phyloP scores from a whole-genome alignment of 805 yeast species.

The Candida sanyiensis region DNA sequence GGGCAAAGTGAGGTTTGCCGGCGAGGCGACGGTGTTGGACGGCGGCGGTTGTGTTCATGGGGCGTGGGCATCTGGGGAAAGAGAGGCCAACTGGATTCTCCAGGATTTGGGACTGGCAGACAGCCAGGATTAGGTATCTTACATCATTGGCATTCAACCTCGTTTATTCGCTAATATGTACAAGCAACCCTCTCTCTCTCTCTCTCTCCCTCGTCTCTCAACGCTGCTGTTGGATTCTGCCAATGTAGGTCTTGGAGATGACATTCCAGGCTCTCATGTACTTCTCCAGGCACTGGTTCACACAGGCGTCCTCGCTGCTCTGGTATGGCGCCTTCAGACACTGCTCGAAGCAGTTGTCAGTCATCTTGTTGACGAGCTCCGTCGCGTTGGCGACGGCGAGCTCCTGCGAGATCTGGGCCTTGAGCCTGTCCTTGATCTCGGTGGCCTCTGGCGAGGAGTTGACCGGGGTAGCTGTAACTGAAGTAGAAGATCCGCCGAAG shows the following conservation, averaged over 20 bases:
- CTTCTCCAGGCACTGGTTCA: conserved; percentile 74
- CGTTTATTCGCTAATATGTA: too few species aligned
- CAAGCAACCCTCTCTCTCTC: conserved; percentile 1
- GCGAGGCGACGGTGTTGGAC: conserved; percentile 81
- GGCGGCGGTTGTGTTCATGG: conserved; percentile 94
- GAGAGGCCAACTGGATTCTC: conserved; percentile 45
- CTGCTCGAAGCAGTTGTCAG: conserved; percentile 80
- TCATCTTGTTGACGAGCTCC: conserved; percentile 75
- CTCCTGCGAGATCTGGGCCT: conserved; percentile 70
- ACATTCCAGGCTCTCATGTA: conserved; percentile 90
- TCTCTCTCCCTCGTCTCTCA: conserved; percentile 22
- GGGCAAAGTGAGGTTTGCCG: conserved; percentile 71
- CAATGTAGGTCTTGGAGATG: conserved; percentile 68
- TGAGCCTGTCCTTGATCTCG: conserved; percentile 55
- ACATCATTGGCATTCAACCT: too few species aligned
- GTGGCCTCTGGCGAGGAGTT: conserved; percentile 19
- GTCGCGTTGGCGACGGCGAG: conserved; percentile 90
- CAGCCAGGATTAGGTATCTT: too few species aligned
- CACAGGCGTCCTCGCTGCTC: conserved; percentile 56
- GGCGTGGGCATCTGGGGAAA: conserved; percentile 70
- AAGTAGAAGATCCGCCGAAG: conserved; percentile 27
- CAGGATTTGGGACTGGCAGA: too few species aligned
- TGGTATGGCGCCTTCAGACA: conserved; percentile 64
- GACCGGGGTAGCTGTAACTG: conserved; percentile 22
- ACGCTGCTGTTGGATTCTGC: conserved; percentile 55